phyloP scores from a whole-genome alignment of 2,329 filamentous ascomycete species.

The Clonostachys sp. region DNA sequence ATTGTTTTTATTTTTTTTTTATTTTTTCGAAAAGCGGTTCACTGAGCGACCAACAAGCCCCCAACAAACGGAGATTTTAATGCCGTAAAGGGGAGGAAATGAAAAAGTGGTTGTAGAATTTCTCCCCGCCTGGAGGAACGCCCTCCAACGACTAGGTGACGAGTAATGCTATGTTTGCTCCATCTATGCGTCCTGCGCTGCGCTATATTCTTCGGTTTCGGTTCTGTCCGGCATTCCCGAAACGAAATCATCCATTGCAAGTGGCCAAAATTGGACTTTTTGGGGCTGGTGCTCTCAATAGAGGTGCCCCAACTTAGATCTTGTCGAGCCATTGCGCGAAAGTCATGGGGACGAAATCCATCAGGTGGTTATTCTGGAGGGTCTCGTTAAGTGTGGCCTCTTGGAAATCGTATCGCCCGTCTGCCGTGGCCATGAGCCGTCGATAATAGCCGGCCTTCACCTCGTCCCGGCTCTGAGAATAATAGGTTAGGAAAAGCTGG shows the following conservation, averaged over 20 bases:
- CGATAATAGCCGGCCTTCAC: constrained; percentile 49
- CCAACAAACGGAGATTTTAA: too few species aligned
- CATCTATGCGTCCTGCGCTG: neutral
- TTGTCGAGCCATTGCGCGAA: constrained; percentile 50
- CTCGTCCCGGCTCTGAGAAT: constrained; percentile 40
- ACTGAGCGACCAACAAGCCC: too few species aligned
- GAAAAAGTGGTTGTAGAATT: too few species aligned
- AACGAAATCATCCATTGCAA: neutral
- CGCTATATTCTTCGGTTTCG: neutral
- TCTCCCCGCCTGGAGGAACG: too few species aligned
- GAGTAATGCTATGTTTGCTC: too few species aligned
- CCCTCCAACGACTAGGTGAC: too few species aligned
- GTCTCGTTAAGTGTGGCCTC: constrained; percentile 55
- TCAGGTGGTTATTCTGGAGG: constrained; percentile 24
- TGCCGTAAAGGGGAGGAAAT: too few species aligned
- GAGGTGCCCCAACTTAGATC: constrained; percentile 4
- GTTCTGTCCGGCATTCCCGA: neutral
- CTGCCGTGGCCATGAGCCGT: constrained; percentile 61
- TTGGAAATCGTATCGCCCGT: constrained; percentile 63
- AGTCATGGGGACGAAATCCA: constrained; percentile 38
- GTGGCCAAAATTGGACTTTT: neutral
- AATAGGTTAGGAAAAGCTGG: constrained; percentile 30
- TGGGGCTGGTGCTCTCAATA: too few species aligned
- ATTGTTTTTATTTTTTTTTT: too few species aligned
- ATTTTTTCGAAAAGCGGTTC: too few species aligned